Evolutionary conservation across 2,329 filamentous ascomycete species (phyloP), one percentile per base, ranked within the genome.

Genomic region (Fusarium brevicatenulatum): DNA sequence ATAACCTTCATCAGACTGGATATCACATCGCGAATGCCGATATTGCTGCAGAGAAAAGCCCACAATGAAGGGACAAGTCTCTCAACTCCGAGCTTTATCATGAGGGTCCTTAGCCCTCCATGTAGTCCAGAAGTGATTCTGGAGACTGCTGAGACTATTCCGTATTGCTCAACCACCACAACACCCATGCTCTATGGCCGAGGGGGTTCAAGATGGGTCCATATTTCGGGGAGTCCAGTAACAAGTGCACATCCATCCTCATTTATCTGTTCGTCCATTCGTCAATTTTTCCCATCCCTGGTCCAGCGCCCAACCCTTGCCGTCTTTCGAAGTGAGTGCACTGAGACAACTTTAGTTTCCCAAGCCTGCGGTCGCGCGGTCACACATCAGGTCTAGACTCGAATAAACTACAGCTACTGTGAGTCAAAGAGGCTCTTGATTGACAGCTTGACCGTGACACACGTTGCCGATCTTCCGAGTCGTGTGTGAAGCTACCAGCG

Each of bases 401-500:
- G 12, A 69, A 57, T 18, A 60, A 63, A 61, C 39, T 25, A 56
- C 50, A 65, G 39, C 64, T 53, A 50, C 39, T 23, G 7, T 43
- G 25, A 44, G 40, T n/a, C 32, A 63, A 42, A 43, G 44, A 57
- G 28, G 49, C 32, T 43, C 30, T n/a, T 7, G 37, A 30, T 28
- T 55, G 56, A 36, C 43, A 68, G 47, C 46, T 63, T 42, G 43
- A 15, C 25, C 21, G 11, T 28, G 36, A 16, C 19, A 59, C 40
- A 44, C 5, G 36, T n/a, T 73, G 71, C 71, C 71, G 71, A 73
- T 58, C 66, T 73, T 73, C 63, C 60, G 68, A 44, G 16, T 55
- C 16, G 23, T 57, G 36, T 36, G 43, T 42, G 34, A 69, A 59
- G 50, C 68, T 58, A 53, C 23, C 32, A 66, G 37, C 23, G 30